These are phyloP conservation scores for Triticum urartu DNA, from an alignment of 176 grass and related monocot species.

Conservation along the genomic window DNA sequence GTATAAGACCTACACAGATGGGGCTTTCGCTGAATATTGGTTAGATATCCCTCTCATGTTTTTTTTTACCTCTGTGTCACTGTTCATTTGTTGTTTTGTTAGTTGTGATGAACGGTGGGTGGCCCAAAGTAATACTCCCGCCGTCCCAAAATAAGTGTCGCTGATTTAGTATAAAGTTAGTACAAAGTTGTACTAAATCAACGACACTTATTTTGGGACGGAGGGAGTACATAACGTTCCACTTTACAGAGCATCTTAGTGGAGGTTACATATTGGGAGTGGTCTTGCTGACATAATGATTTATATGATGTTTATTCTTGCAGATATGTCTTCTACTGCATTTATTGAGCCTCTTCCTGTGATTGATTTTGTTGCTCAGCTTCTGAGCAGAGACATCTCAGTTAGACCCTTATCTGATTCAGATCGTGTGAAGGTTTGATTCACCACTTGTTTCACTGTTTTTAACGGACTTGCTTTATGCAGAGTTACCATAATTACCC, in stretches of 20 bases:
- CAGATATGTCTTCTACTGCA: constrained; percentile 94
- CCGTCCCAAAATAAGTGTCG: too few species aligned
- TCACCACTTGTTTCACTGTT: background rate
- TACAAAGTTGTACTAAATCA: too few species aligned
- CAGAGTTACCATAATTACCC: constrained; percentile 11
- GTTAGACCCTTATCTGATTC: constrained; percentile 85
- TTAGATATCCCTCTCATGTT: constrained; percentile 32
- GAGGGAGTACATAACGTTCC: background rate
- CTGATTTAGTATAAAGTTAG: too few species aligned
- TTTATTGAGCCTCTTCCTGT: constrained; percentile 88
- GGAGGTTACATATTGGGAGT: background rate
- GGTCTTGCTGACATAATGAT: constrained; percentile 1
- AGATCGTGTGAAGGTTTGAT: constrained; percentile 85
- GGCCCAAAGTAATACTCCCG: background rate
- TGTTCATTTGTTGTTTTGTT: background rate
- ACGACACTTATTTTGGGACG: too few species aligned
- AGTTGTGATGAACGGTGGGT: background rate
- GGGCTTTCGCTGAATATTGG: constrained; percentile 93
- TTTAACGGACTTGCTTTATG: background rate
- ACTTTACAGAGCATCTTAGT: background rate
- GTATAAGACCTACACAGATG: constrained; percentile 93
- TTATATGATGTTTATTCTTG: constrained; percentile 16
- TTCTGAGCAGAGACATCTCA: constrained; percentile 87
- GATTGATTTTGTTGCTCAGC: constrained; percentile 86
- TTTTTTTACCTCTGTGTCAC: background rate